These are phyloP conservation scores for Populus euphratica DNA, from an alignment of 345 rosid genomes.

Conservation along the genomic window DNA sequence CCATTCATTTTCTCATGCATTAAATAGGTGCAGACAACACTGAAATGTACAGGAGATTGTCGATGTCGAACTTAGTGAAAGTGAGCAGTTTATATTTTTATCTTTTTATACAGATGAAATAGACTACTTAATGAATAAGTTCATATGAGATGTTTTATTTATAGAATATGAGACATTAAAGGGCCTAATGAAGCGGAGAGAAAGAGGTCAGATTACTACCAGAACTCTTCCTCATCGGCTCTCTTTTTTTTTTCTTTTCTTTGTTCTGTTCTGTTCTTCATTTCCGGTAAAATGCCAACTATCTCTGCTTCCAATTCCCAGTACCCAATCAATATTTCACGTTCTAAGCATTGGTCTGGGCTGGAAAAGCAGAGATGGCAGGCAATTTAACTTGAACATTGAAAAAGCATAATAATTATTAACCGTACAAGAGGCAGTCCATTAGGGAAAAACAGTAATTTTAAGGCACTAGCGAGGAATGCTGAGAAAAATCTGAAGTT, in stretches of 20 bases:
- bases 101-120: not conserved
- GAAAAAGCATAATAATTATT: conserved; percentile 7
- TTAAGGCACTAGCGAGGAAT: conserved; percentile 34
- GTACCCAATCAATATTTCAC: not conserved
- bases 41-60: not conserved
- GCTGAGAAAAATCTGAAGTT: conserved; percentile 27
- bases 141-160: not conserved
- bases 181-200: not conserved
- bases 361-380: conserved; percentile 48
- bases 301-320: conserved; percentile 42
- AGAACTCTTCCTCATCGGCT: conserved; percentile 24
- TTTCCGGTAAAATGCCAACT: conserved; percentile 57
- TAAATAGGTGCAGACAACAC: not conserved
- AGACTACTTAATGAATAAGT: not conserved
- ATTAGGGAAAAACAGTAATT: not conserved
- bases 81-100: not conserved
- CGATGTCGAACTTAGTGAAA: not conserved
- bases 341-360: not conserved
- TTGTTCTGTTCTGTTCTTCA: not conserved
- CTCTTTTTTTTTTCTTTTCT: not conserved
- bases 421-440: conserved; percentile 24
- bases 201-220: conserved; percentile 14
- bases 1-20: not conserved
- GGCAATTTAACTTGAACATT: conserved; percentile 47
- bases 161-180: not conserved